Percentiles rank a stretch among this genome's conserved stretches.
phyloP scores from a whole-genome alignment of 1,284 basidiomycete genomes.

The Cronartium ribicola region DNA sequence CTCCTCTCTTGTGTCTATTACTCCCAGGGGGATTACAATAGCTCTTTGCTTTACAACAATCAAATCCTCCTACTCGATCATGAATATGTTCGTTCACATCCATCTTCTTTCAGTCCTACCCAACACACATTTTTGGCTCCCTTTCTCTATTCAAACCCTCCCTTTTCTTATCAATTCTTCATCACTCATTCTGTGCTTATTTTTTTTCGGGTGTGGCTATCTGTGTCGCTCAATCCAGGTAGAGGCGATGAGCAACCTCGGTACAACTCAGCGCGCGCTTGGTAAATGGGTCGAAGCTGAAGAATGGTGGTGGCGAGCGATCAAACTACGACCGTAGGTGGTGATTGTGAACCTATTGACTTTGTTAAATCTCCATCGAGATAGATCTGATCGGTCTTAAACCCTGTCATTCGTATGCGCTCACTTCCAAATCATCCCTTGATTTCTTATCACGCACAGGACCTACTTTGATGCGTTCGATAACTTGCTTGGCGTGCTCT shows the following conservation, averaged over 20 bases:
- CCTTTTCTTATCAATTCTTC: constrained; percentile 5
- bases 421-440: background rate
- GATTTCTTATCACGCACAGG: constrained; percentile 3
- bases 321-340: constrained; percentile 52
- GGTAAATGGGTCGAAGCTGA: constrained; percentile 53
- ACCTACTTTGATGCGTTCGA: constrained; percentile 53
- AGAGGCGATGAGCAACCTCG: constrained; percentile 59
- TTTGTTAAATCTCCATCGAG: background rate
- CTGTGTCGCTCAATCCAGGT: no score
- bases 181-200: background rate
- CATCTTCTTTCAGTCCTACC: no score
- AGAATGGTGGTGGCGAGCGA: constrained; percentile 56
- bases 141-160: background rate
- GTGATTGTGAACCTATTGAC: background rate
- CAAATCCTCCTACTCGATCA: constrained; percentile 47
- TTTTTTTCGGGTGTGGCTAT: no score
- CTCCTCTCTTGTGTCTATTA: constrained; percentile 53
- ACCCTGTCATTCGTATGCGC: background rate
- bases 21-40: constrained; percentile 48
- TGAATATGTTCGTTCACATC: constrained; percentile 51
- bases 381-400: background rate
- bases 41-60: constrained; percentile 40
- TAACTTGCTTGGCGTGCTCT: constrained; percentile 55
- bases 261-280: constrained; percentile 56
- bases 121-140: constrained; percentile 1